Conservation (phyloP, 345 rosid genomes). For the Gossypium arboreum region DNA sequence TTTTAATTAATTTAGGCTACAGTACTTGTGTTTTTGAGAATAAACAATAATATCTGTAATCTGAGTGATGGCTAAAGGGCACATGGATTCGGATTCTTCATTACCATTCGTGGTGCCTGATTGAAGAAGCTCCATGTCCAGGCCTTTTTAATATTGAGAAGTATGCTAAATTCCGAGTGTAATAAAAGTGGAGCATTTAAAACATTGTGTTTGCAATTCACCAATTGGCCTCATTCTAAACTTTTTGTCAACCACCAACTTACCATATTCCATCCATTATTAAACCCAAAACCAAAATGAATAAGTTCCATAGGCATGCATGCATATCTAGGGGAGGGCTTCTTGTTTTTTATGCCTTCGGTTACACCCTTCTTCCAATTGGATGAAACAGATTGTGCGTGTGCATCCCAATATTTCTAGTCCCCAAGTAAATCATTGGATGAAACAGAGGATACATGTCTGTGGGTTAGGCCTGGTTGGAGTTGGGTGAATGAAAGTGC, state of each 20-base stretch:
- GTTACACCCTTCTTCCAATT: background rate
- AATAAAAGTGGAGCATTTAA: constrained; percentile 11
- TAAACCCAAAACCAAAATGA: background rate
- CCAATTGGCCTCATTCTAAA: background rate
- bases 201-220: background rate
- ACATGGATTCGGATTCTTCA: constrained; percentile 37
- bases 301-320: background rate
- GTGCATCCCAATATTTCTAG: background rate
- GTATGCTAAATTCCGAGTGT: background rate
- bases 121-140: constrained; percentile 20
- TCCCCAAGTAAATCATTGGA: background rate
- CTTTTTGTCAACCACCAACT: background rate
- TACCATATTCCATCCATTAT: too few species aligned
- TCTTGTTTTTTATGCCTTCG: background rate
- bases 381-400: background rate
- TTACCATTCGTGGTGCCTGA: constrained; percentile 19
- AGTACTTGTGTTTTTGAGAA: constrained; percentile 2
- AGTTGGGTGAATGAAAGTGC: too few species aligned
- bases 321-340: background rate
- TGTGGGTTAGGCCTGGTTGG: too few species aligned
- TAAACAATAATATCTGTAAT: constrained; percentile 15
- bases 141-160: background rate
- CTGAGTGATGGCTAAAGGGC: constrained; percentile 8
- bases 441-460: background rate
- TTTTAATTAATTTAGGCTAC: constrained; percentile 8